phyloP scores from a whole-genome alignment of 1,284 basidiomycete species.

The Ustilago nuda region DNA sequence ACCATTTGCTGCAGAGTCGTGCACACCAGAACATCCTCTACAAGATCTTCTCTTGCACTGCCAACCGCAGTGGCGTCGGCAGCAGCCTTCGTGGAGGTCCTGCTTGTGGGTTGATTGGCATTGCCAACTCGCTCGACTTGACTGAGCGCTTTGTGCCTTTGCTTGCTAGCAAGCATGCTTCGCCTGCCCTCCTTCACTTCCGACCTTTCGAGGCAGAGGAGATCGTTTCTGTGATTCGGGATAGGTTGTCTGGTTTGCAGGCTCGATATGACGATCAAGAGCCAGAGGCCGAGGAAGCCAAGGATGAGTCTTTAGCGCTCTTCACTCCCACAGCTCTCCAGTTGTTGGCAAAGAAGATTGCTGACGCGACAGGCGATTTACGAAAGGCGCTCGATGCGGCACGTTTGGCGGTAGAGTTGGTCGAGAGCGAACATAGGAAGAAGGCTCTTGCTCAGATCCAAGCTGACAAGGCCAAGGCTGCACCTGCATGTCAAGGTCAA shows the following conservation, averaged over 20 bases:
- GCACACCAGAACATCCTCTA: conserved; percentile 69
- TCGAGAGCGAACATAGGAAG: conserved; percentile 63
- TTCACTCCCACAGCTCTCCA: conserved; percentile 69
- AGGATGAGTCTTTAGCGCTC: conserved; percentile 55
- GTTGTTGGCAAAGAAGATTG: conserved; percentile 70
- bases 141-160: conserved; percentile 66
- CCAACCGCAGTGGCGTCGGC: conserved; percentile 18
- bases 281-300: neutral
- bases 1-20: conserved; percentile 67
- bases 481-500: neutral
- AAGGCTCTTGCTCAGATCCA: conserved; percentile 37
- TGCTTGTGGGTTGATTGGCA: conserved; percentile 49
- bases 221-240: conserved; percentile 67
- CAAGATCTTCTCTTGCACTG: conserved; percentile 66
- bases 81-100: conserved; percentile 10
- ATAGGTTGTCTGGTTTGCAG: conserved; percentile 65
- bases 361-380: conserved; percentile 70
- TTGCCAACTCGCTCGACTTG: conserved; percentile 67
- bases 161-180: conserved; percentile 58
- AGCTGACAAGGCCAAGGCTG: conserved; percentile 6
- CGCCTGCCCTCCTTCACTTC: conserved; percentile 70
- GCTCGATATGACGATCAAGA: conserved; percentile 42
- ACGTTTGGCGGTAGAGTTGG: conserved; percentile 68
- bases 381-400: conserved; percentile 70
- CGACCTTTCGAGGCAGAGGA: conserved; percentile 69